These are phyloP conservation scores for Boletus patriciae DNA, from an alignment of 768 basidiomycete species.

Conservation along the genomic window DNA sequence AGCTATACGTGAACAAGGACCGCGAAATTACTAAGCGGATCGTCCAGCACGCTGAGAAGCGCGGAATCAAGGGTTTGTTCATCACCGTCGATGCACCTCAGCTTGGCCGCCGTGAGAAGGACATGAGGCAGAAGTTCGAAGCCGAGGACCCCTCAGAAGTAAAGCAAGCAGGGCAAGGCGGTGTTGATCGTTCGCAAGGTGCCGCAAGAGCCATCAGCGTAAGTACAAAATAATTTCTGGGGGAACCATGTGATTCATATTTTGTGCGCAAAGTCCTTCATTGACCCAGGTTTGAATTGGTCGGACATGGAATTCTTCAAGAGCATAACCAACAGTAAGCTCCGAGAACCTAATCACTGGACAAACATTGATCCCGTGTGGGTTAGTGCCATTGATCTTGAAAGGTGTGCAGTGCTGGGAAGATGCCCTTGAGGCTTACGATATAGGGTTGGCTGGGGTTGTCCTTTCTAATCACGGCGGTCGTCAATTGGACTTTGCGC, in stretches of 20 bases:
- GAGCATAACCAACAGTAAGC: slow-evolving; percentile 65
- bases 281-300: slow-evolving; percentile 90
- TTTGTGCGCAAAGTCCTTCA: slow-evolving; percentile 66
- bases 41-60: slow-evolving; percentile 85
- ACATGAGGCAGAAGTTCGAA: slow-evolving; percentile 96
- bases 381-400: slow-evolving; percentile 79
- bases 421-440: slow-evolving; percentile 86
- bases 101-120: slow-evolving; percentile 90
- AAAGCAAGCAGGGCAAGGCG: slow-evolving; percentile 46
- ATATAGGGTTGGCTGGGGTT: slow-evolving; percentile 67
- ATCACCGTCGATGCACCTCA: slow-evolving; percentile 99
- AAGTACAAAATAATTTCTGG: slow-evolving; percentile 23
- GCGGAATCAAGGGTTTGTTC: slow-evolving; percentile 91
- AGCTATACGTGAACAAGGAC: slow-evolving; percentile 91
- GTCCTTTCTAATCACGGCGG: slow-evolving; percentile 90
- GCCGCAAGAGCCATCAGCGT: slow-evolving; percentile 93
- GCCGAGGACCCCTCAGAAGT: slow-evolving; percentile 54
- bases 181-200: slow-evolving; percentile 82
- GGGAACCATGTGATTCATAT: neutral
- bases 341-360: slow-evolving; percentile 6
- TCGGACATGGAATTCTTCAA: slow-evolving; percentile 64
- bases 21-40: slow-evolving; percentile 80
- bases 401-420: slow-evolving; percentile 92
- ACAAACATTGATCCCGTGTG: slow-evolving; percentile 1
- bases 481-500: slow-evolving; percentile 74